Base-by-base conservation (phyloP, 495 filamentous ascomycete species). In the Aspergillus leporis region DNA sequence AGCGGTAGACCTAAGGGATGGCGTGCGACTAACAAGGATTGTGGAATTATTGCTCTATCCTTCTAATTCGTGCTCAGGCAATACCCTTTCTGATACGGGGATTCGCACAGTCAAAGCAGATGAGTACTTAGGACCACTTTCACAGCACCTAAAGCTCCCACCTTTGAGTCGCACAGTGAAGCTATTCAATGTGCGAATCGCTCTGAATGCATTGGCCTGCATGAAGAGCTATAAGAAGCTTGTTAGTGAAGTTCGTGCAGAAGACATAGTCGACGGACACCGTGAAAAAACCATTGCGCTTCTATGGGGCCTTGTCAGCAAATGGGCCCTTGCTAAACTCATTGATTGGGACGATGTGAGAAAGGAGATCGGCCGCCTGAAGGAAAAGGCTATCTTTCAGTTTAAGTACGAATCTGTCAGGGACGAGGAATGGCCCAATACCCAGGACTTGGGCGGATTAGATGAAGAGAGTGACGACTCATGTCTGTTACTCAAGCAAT, bases 261-360 rank as follows among this genome's bases (percentile, higher is more conserved):
- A 85, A 46, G 85, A 90, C 43, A 84, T 89, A 41, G 83, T 89
- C 6, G 81, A 89, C 61, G 87, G 87, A 6, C 81, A 87, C 58
- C 80, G 87, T 30, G 87, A 90, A 62, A 88, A 83, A 69, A 88
- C 86, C 3, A 74, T 89, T 19, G 77, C 78, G 1, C 73, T 90
- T 18, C 70, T 90, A 12, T 88, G 85, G 86, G 72, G 74, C 16
- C 71, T 90, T 32, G 79, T 89, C 31, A 79, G 81, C 30, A 78
- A 78, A 63, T 81, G 79, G 73, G 85, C 84, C 9, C 70, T 88
- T 2, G 63, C 72, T 18, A 67, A 68, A 23, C 73, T 88, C 0
- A 72, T 90, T 12, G 80, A 88, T 58, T 82, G 79, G 73, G 66
- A 72, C 10, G 80, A 82, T 56, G 56, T 87, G 13, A 69, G 60